Base-by-base conservation (phyloP, 169 alveolate genomes). In the Cystoisospora suis region DNA sequence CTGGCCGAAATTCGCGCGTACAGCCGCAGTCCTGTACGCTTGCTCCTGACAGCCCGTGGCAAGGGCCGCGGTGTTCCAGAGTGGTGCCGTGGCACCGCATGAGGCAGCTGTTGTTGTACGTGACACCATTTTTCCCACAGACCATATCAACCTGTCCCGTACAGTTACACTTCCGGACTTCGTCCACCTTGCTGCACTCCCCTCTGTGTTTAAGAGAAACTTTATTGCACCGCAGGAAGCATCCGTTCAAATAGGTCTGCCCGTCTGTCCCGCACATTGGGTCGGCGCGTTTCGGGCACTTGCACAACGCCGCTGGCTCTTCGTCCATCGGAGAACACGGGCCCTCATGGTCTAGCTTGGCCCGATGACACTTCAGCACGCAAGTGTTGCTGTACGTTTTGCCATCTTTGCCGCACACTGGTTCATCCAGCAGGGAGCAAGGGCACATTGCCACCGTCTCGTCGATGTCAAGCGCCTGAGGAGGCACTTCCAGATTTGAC, bases 231-330 rank as follows among this genome's bases (percentile, higher is more conserved):
- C 85, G 69, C 58, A 69, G 0, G 17, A 61, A 0, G 85, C 90
- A 86, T 58, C 9, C 15, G 47, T 87, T 87, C 20, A 56, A 15
- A 86, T 87, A 87, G 38, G 91, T 87, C 3, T 32, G 47, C 6
- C 92, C 91, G 77, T 72, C 75, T 17, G 49, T 32, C 27, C 88
- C 92, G 20, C 92, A 88, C 29, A 88, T 88, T 15, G 92, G 92
- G 69, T 32, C 45, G 49, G 53, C 79, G 15, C 79, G 79, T 12
- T 29, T 29, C 0, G 79, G 36, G 79, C 79, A 65, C 46, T 65
- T 38, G 79, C 79, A 65, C 29, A 40, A 0, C 46, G 79, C 42
- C 3, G 42, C 29, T 29, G 79, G 36, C 20, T 29, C 42, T 65
- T 29, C 46, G 36, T 29, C 17, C 46, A 34, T 44, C 36, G 79